Conservation (phyloP, 768 basidiomycete species). For the Pulveroboletus sp. region DNA sequence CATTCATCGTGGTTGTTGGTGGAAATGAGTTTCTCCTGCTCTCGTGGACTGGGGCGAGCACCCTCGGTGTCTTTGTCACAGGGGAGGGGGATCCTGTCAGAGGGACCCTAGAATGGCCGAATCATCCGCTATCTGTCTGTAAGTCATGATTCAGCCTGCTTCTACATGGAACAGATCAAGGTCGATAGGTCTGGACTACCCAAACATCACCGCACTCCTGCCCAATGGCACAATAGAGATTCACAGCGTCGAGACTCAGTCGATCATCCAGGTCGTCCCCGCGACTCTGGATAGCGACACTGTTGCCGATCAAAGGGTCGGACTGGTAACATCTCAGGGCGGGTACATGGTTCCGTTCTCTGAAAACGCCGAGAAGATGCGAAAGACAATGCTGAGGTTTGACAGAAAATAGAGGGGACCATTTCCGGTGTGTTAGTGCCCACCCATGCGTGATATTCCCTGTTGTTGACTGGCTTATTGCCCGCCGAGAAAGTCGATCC, state of each 20-base stretch:
- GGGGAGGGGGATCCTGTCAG: constrained; percentile 83
- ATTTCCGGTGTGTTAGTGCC: constrained; percentile 21
- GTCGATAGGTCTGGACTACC: constrained; percentile 68
- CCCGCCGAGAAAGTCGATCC: constrained; percentile 12
- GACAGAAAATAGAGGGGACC: constrained; percentile 9
- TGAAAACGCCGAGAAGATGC: constrained; percentile 39
- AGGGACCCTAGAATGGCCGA: constrained; percentile 83
- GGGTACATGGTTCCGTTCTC: constrained; percentile 42
- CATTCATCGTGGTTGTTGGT: constrained; percentile 69
- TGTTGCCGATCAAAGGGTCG: constrained; percentile 23
- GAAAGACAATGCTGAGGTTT: constrained; percentile 29
- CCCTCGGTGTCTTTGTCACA: constrained; percentile 83
- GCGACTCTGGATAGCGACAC: constrained; percentile 35
- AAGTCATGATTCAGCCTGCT: constrained; percentile 28
- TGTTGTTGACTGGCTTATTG: constrained; percentile 9
- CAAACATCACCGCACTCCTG: constrained; percentile 73
- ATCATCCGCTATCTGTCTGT: constrained; percentile 75
- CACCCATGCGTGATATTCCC: background rate
- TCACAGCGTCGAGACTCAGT: constrained; percentile 73
- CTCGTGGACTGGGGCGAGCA: constrained; percentile 76
- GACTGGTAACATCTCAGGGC: constrained; percentile 27
- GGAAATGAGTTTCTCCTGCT: constrained; percentile 81
- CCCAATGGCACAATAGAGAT: constrained; percentile 76
- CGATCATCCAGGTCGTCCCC: constrained; percentile 63
- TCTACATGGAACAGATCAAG: background rate